A percentile compares a stretch with the other conserved stretches of the same genome.
These are phyloP conservation scores for Eragrostis curvula DNA, from an alignment of 176 grass and related monocot species.

Conservation along the genomic window DNA sequence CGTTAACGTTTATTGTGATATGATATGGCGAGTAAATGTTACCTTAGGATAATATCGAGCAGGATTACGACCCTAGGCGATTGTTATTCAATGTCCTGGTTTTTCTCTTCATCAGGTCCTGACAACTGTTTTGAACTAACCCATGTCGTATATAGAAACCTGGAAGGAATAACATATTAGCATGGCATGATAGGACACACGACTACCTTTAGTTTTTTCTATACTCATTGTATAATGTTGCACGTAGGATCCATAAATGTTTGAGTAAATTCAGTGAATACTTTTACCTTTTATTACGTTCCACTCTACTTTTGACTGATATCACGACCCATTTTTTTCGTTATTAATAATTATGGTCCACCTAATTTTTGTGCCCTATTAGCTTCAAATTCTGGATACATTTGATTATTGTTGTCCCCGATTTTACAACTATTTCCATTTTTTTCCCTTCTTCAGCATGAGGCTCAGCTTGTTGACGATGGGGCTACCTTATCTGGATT, in stretches of 20 bases:
- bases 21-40: not conserved
- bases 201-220: not conserved
- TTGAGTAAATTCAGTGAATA: slow-evolving; percentile 20
- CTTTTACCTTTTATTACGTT: slow-evolving; percentile 28
- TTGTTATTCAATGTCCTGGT: not conserved
- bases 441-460: slow-evolving; percentile 62
- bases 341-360: not conserved
- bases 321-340: not conserved
- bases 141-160: not conserved
- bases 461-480: slow-evolving; percentile 88
- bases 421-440: slow-evolving; percentile 22
- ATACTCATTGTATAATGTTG: too few species aligned
- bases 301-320: slow-evolving; percentile 3
- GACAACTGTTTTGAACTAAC: not conserved
- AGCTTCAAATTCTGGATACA: slow-evolving; percentile 1
- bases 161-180: not conserved
- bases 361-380: slow-evolving; percentile 20
- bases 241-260: slow-evolving; percentile 7
- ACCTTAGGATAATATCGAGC: not conserved
- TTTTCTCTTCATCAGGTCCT: not conserved
- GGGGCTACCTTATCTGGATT: slow-evolving; percentile 72
- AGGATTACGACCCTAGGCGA: not conserved
- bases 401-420: slow-evolving; percentile 30
- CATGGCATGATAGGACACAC: not conserved
- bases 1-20: not conserved